These are phyloP conservation scores for Pyrenophora seminiperda DNA, from an alignment of 2,329 filamentous ascomycete species.

Conservation along the genomic window DNA sequence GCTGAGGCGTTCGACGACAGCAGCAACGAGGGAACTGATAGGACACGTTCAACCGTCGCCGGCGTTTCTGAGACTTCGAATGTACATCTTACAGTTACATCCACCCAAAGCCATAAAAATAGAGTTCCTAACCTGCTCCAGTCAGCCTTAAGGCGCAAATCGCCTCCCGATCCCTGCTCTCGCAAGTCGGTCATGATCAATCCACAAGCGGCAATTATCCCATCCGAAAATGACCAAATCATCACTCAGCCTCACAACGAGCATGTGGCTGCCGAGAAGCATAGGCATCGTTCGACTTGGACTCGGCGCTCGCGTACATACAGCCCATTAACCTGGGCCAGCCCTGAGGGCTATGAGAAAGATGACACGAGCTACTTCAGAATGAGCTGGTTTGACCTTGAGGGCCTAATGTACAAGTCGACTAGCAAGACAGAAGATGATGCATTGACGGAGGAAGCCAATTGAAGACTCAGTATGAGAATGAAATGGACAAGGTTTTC, in stretches of 20 bases:
- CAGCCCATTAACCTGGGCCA: slow-evolving; percentile 11
- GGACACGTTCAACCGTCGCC: background rate
- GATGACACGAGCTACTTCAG: slow-evolving; percentile 15
- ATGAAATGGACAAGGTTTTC: no score
- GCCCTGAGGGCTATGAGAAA: slow-evolving; percentile 18
- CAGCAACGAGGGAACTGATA: no score
- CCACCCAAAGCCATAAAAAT: background rate
- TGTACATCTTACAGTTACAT: background rate
- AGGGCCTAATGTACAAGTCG: no score
- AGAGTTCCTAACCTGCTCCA: background rate
- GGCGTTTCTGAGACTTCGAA: background rate
- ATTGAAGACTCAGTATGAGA: no score
- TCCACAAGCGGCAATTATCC: background rate
- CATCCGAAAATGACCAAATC: background rate
- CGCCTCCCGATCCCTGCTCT: background rate
- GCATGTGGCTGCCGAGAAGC: slow-evolving; percentile 4
- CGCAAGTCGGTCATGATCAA: background rate
- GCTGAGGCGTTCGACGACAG: background rate
- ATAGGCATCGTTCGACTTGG: background rate
- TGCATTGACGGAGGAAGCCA: no score
- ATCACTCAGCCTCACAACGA: slow-evolving; percentile 10
- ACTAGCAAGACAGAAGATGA: no score
- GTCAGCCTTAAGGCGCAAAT: background rate
- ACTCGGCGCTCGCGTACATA: slow-evolving; percentile 4
- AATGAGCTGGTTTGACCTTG: background rate